Evolutionary conservation across 768 basidiomycete species (phyloP).

Genomic region (Gelatoporia subvermispora): DNA sequence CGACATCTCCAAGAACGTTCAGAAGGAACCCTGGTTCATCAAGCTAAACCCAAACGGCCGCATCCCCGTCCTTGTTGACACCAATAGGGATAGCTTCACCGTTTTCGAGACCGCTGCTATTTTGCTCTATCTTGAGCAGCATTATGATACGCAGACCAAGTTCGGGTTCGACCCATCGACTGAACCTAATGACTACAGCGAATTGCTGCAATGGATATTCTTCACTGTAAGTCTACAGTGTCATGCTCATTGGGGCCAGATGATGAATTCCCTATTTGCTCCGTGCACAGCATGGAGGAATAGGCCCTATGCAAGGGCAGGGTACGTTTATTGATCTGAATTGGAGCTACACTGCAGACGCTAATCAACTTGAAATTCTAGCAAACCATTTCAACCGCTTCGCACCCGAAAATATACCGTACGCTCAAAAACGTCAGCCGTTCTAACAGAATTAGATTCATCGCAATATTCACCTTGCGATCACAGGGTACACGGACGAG

Average conservation of each 20-base stretch:
- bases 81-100: slow-evolving; percentile 51
- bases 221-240: slow-evolving; percentile 46
- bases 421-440: slow-evolving; percentile 54
- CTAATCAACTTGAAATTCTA: background rate
- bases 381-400: slow-evolving; percentile 60
- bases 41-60: slow-evolving; percentile 68
- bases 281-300: slow-evolving; percentile 55
- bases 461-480: slow-evolving; percentile 18
- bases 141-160: slow-evolving; percentile 66
- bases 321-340: slow-evolving; percentile 21
- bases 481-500: slow-evolving; percentile 70
- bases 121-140: slow-evolving; percentile 69
- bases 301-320: slow-evolving; percentile 84
- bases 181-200: slow-evolving; percentile 55
- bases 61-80: slow-evolving; percentile 67
- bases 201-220: slow-evolving; percentile 83
- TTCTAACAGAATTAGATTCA: background rate
- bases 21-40: slow-evolving; percentile 80
- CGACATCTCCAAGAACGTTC: slow-evolving; percentile 54
- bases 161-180: slow-evolving; percentile 56
- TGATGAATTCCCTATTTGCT: background rate
- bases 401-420: slow-evolving; percentile 66
- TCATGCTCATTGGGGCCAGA: background rate
- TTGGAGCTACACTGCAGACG: background rate
- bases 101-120: slow-evolving; percentile 83